Percentiles rank a stretch among this genome's conserved stretches.
Conservation (phyloP, 1,139 yeast genomes). For the Scheffersomyces illinoinensis region DNA sequence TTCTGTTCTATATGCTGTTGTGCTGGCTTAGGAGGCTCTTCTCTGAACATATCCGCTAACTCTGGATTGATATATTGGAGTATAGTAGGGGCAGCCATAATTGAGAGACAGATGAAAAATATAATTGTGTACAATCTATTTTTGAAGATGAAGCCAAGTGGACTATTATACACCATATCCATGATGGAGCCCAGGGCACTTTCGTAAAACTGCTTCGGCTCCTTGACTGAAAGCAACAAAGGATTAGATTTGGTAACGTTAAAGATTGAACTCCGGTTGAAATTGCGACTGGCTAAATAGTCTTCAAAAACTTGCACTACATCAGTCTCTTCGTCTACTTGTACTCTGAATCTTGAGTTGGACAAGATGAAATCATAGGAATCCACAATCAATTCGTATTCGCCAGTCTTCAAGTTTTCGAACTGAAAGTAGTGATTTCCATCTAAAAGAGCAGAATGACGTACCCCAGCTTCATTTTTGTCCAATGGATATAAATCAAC, state of each 20-base stretch:
- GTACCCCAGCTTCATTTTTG: constrained; percentile 5
- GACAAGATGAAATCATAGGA: constrained; percentile 40
- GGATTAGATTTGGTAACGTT: constrained; percentile 19
- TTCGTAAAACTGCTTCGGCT: constrained; percentile 36
- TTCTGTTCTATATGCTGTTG: neutral
- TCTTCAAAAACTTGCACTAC: constrained; percentile 22
- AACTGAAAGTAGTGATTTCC: constrained; percentile 28
- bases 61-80: constrained; percentile 38
- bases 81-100: constrained; percentile 37
- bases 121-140: constrained; percentile 37
- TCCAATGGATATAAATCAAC: constrained; percentile 24
- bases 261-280: constrained; percentile 18
- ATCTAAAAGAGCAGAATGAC: constrained; percentile 20
- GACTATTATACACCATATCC: constrained; percentile 41
- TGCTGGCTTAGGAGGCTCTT: constrained; percentile 16
- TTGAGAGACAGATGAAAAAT: constrained; percentile 28
- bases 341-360: constrained; percentile 27
- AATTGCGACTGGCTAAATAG: constrained; percentile 14
- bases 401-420: constrained; percentile 28
- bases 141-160: constrained; percentile 44
- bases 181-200: constrained; percentile 30
- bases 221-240: constrained; percentile 22
- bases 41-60: constrained; percentile 35
- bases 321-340: constrained; percentile 19
- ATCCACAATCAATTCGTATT: constrained; percentile 33